phyloP scores from a whole-genome alignment of 2,329 filamentous ascomycete genomes.

The Fusarium zealandicum region DNA sequence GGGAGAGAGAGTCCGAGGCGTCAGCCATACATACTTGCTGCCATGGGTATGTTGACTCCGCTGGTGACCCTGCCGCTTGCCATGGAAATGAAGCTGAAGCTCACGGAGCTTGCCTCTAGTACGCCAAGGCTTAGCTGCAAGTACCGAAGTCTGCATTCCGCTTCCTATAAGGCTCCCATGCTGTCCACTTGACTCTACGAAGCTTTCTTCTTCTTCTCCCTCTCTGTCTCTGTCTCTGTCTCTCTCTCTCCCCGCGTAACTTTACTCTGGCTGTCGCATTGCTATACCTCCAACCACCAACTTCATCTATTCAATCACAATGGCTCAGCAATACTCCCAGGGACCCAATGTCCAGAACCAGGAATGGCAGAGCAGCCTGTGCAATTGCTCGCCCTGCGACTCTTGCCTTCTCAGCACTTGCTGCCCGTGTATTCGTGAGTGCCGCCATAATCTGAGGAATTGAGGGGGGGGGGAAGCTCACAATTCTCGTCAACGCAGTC shows the following conservation, averaged over 20 bases:
- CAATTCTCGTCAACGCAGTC: constrained; percentile 44
- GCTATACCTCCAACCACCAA: background rate
- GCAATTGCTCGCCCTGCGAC: constrained; percentile 51
- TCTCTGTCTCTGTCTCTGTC: background rate
- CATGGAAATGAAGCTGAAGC: constrained; percentile 34
- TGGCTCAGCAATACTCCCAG: constrained; percentile 38
- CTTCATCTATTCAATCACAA: constrained; percentile 20
- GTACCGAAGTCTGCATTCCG: constrained; percentile 12
- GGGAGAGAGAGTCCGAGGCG: constrained; percentile 2
- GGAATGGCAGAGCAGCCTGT: constrained; percentile 50
- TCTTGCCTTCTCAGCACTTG: constrained; percentile 50
- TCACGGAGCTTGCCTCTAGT: constrained; percentile 5
- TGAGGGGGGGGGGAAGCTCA: constrained; percentile 15
- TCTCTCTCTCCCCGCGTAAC: no score
- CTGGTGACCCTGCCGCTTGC: constrained; percentile 29
- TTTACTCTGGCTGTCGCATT: no score
- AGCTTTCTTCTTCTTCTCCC: background rate
- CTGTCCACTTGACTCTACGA: constrained; percentile 3
- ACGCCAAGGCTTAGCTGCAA: background rate
- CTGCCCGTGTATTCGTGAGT: constrained; percentile 55
- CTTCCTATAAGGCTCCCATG: constrained; percentile 14
- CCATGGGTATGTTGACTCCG: no score
- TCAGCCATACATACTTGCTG: no score
- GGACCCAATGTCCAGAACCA: constrained; percentile 41
- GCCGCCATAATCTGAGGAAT: background rate